Conservation (phyloP, 1,284 basidiomycete genomes). For the Naganishia liquefaciens region DNA sequence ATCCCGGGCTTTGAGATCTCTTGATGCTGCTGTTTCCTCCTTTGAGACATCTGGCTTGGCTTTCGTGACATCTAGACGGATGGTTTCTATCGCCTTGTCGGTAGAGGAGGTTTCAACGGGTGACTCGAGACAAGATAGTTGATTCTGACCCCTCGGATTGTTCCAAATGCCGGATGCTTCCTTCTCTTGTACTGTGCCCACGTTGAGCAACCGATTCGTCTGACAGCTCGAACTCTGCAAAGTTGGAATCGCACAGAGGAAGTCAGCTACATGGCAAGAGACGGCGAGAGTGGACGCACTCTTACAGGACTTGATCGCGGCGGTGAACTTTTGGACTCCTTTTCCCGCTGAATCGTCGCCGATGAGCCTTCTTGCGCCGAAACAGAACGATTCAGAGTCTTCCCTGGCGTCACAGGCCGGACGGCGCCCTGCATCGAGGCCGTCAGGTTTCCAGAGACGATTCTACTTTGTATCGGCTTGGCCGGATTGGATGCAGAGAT, state of each 20-base stretch:
- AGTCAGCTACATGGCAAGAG: background rate
- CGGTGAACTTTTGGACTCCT: no score
- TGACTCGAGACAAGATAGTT: no score
- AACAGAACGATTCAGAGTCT: background rate
- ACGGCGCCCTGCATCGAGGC: background rate
- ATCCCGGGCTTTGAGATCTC: background rate
- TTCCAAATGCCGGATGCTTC: no score
- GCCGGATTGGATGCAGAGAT: constrained; percentile 9
- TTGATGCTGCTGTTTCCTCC: background rate
- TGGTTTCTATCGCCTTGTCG: no score
- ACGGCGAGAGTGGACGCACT: background rate
- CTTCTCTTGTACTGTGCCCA: no score
- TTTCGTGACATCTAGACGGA: no score
- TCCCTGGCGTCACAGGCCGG: constrained; percentile 11
- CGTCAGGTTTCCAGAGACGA: constrained; percentile 5
- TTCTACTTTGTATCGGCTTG: constrained; percentile 7
- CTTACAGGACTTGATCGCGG: background rate
- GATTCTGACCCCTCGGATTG: no score
- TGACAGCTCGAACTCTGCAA: background rate
- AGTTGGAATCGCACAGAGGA: background rate
- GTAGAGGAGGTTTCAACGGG: no score
- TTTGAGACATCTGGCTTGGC: background rate
- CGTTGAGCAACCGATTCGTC: background rate
- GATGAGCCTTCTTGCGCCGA: background rate
- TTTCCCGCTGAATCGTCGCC: background rate